Base-by-base conservation (phyloP, 2,329 filamentous ascomycete species). In the Zymoseptoria passerinii region DNA sequence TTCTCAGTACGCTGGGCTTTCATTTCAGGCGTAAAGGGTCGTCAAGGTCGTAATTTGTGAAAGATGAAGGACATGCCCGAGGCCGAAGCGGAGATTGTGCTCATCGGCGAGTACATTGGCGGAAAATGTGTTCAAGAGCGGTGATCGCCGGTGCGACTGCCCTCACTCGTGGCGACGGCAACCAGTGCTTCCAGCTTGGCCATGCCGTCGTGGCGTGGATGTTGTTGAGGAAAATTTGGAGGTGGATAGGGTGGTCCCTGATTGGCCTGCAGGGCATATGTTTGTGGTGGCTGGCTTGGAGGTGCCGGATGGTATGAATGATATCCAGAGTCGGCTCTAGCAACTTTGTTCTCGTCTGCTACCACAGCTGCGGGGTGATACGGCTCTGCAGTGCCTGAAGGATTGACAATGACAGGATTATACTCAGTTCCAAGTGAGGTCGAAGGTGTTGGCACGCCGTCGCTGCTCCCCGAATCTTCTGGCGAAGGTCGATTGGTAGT, bases 91-190 rank as follows among this genome's bases (percentile, higher is more conserved):
- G 23, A 27, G 18, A 40, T 9, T n/a, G 2, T 28, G 10, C 8
- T n/a, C 13, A 1, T 51, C 49, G 48, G 19, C 4, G 9, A 7
- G 53, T 44, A n/a, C 8, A 28, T 56, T 10, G 20, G 48, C 20
- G 8, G 40, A 27, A 19, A 8, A 78, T 65, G 71, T 75, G 8
- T 13, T 61, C 50, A 67, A 44, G 61, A 64, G 13, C 63, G 63
- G 53, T 66, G 63, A 54, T 70, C 68, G 8, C 65, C 66, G n/a
- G 66, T 69, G 9, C 67, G 71, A 44, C 74, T 78, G 51, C 63
- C 63, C 68, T 84, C 82, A 61, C 80, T 80, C 1, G 83, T 85
- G 4, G 84, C 83, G 49, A 85, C 83, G 4, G 83, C 83, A n/a
- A 86, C 83, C 8, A 87, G 76, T 23, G 83, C 82, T 61, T 86